phyloP scores from a whole-genome alignment of 129 eudicot genomes.

The Centaurea solstitialis region DNA sequence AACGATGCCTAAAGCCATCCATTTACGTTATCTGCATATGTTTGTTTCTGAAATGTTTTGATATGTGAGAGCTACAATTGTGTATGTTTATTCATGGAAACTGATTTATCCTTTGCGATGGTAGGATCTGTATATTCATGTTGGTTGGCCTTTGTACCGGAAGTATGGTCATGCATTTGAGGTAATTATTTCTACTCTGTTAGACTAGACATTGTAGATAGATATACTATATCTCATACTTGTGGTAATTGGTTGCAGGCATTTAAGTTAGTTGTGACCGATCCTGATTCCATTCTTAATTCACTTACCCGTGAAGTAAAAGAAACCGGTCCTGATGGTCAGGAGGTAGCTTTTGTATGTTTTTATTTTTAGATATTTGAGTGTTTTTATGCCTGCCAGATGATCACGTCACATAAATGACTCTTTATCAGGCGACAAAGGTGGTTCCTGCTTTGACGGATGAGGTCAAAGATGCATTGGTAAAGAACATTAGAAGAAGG shows the following conservation, averaged over 20 bases:
- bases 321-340: slow-evolving; percentile 83
- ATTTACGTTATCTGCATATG: background rate
- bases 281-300: slow-evolving; percentile 84
- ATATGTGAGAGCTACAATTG: background rate
- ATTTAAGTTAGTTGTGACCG: slow-evolving; percentile 73
- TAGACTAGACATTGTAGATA: slow-evolving; percentile 3
- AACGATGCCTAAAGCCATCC: too few relatives aligned
- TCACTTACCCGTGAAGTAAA: slow-evolving; percentile 85
- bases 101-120: slow-evolving; percentile 25
- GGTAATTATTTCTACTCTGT: slow-evolving; percentile 31
- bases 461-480: slow-evolving; percentile 82
- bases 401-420: background rate
- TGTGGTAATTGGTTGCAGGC: slow-evolving; percentile 51
- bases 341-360: slow-evolving; percentile 58
- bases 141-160: slow-evolving; percentile 95
- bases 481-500: slow-evolving; percentile 83
- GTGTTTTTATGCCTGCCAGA: background rate
- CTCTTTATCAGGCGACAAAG: slow-evolving; percentile 64
- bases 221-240: background rate
- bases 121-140: slow-evolving; percentile 84
- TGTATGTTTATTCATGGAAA: background rate
- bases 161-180: slow-evolving; percentile 97
- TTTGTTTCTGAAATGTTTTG: background rate
- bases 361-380: background rate
- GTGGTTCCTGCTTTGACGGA: slow-evolving; percentile 85